Base-by-base conservation (phyloP, 73 alveolate genomes). In the Paramecium caudatum region DNA sequence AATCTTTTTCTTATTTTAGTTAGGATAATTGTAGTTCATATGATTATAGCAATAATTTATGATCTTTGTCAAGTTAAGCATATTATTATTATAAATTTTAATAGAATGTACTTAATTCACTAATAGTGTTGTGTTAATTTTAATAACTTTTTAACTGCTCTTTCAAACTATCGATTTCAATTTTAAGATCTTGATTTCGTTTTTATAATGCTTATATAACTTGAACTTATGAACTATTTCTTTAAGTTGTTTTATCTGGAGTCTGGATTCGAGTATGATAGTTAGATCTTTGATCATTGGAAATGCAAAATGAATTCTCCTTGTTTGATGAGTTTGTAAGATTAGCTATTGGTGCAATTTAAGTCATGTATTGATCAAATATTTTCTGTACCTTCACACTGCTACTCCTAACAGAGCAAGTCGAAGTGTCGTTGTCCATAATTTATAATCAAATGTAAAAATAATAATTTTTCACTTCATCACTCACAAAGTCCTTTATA, bases 361-460 rank as follows among this genome's bases (percentile, higher is more conserved):
- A 16, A 15, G 47, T 34, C 84, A 68, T 68, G 34, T 68, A 68
- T 15, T 68, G 2, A 68, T 68, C 84, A 68, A 68, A 68, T 8
- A 68, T 68, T 68, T 68, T 68, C 19, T 37, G 30, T 12, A 68
- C 84, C 19, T 68, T 68, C 7, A 37, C 84, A 68, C 84, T 68
- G 8, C 33, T 68, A 34, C 84, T 68, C 34, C 84, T 68, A 1
- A 68, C 34, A 0, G 84, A 34, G n/a, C 61, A 68, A 0, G 47
- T 68, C 34, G 84, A 68, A 32, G 50, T 68, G 16, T 68, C 84
- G 84, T 68, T 68, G 9, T 68, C 84, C 84, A 68, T 68, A 55
- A 12, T 55, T 23, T 3, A 21, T 23, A 23, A 55, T 65, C 83
- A 65, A 3, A 65, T 65, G 34, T 25, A 65, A 65, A 65, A 65